Evolutionary conservation across 2,329 filamentous ascomycete genomes (phyloP).

Genomic region (Aspergillus sp.): DNA sequence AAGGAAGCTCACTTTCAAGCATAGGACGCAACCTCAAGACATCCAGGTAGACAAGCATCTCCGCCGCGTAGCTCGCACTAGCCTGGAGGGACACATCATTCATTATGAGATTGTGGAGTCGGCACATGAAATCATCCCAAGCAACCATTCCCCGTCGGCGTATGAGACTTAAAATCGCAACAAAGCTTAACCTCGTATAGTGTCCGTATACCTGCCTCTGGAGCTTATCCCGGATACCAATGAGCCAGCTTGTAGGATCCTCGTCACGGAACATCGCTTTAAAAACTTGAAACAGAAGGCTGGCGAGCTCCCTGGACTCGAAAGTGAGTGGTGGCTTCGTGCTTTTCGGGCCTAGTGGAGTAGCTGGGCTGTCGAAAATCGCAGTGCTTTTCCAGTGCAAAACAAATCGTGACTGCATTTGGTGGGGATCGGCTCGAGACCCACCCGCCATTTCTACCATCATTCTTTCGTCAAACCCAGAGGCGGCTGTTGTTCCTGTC

Average conservation of each 20-base stretch:
- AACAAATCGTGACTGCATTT: neutral
- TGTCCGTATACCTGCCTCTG: conserved; percentile 5
- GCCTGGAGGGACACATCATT: neutral
- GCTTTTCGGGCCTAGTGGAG: neutral
- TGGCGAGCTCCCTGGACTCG: neutral
- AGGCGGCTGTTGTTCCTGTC: neutral
- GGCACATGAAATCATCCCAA: neutral
- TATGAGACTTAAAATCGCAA: neutral
- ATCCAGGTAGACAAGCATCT: neutral
- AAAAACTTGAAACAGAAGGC: neutral
- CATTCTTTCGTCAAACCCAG: neutral
- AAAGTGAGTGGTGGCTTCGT: neutral
- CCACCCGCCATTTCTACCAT: neutral
- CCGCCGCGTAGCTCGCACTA: neutral
- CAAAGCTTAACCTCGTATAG: neutral
- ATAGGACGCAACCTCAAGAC: neutral
- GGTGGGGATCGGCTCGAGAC: neutral
- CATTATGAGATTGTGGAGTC: neutral
- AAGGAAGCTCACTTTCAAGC: neutral
- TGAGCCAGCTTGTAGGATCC: neutral
- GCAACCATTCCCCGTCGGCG: neutral
- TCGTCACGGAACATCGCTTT: neutral
- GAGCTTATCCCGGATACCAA: neutral
- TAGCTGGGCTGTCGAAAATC: neutral
- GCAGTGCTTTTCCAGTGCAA: neutral